Percentiles rank a stretch among this genome's conserved stretches.
phyloP scores from a whole-genome alignment of 2,329 filamentous ascomycete species.

The Pseudocercospora fijiensis region DNA sequence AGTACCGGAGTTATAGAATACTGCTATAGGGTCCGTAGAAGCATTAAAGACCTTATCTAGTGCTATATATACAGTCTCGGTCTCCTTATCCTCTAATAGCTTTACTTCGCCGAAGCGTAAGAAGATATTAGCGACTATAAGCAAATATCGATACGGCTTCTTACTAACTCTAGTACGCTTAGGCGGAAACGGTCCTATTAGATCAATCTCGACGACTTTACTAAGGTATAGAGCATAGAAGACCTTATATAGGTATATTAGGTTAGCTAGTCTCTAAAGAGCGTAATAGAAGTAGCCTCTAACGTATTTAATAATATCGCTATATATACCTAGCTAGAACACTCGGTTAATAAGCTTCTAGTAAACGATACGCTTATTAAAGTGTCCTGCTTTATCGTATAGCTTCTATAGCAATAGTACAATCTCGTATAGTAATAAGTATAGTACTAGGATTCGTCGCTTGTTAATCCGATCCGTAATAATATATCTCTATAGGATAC shows the following conservation, averaged over 20 bases:
- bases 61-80: neutral
- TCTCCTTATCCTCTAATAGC: neutral
- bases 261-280: neutral
- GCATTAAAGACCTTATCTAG: neutral
- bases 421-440: neutral
- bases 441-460: too few relatives aligned
- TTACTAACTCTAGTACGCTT: neutral
- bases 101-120: neutral
- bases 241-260: neutral
- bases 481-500: neutral
- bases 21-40: neutral
- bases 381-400: neutral
- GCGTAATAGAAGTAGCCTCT: neutral
- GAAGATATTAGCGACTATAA: neutral
- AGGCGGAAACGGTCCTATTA: neutral
- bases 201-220: neutral
- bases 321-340: constrained; percentile 3
- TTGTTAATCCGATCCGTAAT: neutral
- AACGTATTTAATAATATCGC: neutral
- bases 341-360: neutral
- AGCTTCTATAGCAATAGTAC: neutral
- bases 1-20: neutral
- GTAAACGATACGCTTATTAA: neutral
- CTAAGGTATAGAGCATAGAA: neutral
- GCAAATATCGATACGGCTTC: neutral